These are phyloP conservation scores for Pythium aquatile DNA, from an alignment of 352 stramenopile species.

Conservation along the genomic window DNA sequence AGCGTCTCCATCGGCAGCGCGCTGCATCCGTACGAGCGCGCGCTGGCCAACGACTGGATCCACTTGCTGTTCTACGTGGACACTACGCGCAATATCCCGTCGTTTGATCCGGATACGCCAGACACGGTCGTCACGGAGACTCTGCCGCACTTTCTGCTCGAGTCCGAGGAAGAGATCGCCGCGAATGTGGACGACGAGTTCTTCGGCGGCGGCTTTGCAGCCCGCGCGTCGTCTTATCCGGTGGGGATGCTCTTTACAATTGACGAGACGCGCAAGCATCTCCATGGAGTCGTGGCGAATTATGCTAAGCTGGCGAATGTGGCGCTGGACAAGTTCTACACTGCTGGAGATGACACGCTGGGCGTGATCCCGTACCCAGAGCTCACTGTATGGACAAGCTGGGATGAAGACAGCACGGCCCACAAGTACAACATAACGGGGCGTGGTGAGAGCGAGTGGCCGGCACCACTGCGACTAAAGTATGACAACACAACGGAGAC, in stretches of 20 bases:
- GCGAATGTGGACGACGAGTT: constrained; percentile 66
- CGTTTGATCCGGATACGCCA: constrained; percentile 4
- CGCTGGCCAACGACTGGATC: constrained; percentile 67
- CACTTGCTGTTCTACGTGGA: constrained; percentile 75
- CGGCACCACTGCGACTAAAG: constrained; percentile 37
- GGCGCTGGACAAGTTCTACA: constrained; percentile 50
- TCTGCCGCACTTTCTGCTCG: constrained; percentile 65
- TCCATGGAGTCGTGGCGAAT: constrained; percentile 62
- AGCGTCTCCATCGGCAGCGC: constrained; percentile 43
- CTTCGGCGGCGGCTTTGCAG: constrained; percentile 50
- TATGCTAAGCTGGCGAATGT: constrained; percentile 55
- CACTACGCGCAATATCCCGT: constrained; percentile 21
- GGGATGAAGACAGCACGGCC: constrained; percentile 20
- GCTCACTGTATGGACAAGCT: constrained; percentile 42
- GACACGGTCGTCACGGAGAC: constrained; percentile 31
- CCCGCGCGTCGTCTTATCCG: constrained; percentile 49
- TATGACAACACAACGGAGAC: constrained; percentile 35
- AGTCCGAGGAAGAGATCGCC: constrained; percentile 62
- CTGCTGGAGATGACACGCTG: constrained; percentile 26
- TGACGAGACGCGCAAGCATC: constrained; percentile 59
- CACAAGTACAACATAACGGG: constrained; percentile 47
- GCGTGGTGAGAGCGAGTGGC: constrained; percentile 46
- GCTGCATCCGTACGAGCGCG: constrained; percentile 59
- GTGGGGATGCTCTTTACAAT: constrained; percentile 75
- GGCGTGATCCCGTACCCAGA: constrained; percentile 39